Evolutionary conservation across 2,329 filamentous ascomycete genomes (phyloP).

Genomic region (Venturia oleaginea): DNA sequence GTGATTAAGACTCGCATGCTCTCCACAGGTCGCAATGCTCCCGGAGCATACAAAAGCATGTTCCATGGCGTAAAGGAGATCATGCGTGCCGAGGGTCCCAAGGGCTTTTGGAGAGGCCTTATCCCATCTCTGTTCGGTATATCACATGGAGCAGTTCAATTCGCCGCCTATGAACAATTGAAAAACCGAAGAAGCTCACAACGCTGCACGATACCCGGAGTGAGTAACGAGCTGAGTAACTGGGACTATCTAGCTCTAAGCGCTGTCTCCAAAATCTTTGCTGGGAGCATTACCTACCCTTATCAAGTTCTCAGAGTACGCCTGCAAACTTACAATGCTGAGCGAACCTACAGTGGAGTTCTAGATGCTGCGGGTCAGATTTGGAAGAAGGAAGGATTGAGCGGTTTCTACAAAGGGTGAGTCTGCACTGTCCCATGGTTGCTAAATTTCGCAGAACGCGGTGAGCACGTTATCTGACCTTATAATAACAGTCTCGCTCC

Average conservation of each 20-base stretch:
- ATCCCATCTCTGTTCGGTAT: conserved; percentile 77
- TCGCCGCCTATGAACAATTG: conserved; percentile 81
- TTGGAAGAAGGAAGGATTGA: conserved; percentile 67
- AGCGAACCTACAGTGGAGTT: conserved; percentile 61
- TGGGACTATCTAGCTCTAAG: conserved; percentile 74
- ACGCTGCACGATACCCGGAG: conserved; percentile 19
- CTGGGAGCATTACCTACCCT: conserved; percentile 84
- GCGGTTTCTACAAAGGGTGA: conserved; percentile 80
- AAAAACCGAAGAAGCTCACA: conserved; percentile 49
- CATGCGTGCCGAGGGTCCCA: conserved; percentile 58
- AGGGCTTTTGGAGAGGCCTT: conserved; percentile 82
- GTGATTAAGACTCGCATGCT: conserved; percentile 98
- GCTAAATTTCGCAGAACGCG: background rate
- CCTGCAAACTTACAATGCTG: conserved; percentile 81
- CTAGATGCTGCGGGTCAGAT: conserved; percentile 64
- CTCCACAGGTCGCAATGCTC: conserved; percentile 63
- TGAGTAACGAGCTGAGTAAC: conserved; percentile 46
- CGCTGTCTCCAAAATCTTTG: conserved; percentile 73
- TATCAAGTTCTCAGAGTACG: conserved; percentile 87
- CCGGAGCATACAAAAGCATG: conserved; percentile 76
- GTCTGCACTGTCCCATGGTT: conserved; percentile 16
- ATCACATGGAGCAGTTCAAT: conserved; percentile 87
- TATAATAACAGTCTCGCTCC: conserved; percentile 52
- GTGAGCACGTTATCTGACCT: conserved; percentile 9
- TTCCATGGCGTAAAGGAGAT: conserved; percentile 60